These are phyloP conservation scores for Penicillium canariense DNA, from an alignment of 495 filamentous ascomycete genomes.

Conservation along the genomic window DNA sequence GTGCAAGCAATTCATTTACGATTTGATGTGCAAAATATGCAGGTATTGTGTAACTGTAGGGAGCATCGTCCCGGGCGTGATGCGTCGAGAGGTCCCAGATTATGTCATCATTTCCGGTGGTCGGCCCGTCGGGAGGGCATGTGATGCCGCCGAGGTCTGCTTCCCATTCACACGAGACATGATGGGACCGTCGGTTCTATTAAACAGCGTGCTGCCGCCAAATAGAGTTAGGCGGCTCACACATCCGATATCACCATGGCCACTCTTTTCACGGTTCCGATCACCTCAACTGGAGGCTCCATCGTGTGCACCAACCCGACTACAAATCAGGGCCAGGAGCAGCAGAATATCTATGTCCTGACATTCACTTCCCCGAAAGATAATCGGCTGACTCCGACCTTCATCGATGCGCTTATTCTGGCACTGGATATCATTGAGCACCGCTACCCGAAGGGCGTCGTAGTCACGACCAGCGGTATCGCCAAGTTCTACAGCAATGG, in stretches of 20 bases:
- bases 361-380: conserved; percentile 69
- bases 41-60: no score
- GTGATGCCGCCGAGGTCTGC: conserved; percentile 29
- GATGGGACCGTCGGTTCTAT: neutral
- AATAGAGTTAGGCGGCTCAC: neutral
- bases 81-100: neutral
- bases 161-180: conserved; percentile 15
- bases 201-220: neutral
- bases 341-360: conserved; percentile 62
- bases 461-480: conserved; percentile 71
- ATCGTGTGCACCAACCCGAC: conserved; percentile 58
- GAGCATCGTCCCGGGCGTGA: no score
- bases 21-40: no score
- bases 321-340: conserved; percentile 22
- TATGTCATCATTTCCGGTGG: conserved; percentile 6
- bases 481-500: conserved; percentile 82
- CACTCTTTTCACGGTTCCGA: conserved; percentile 45
- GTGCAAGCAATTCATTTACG: no score
- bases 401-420: conserved; percentile 62
- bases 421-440: conserved; percentile 73
- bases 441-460: conserved; percentile 62
- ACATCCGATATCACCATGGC: conserved; percentile 17
- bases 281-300: conserved; percentile 46
- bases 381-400: conserved; percentile 68
- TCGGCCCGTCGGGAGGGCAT: conserved; percentile 8